Evolutionary conservation across 2,329 filamentous ascomycete genomes (phyloP), one percentile per base, ranked within the genome.

Genomic region (Phialophora expanda): DNA sequence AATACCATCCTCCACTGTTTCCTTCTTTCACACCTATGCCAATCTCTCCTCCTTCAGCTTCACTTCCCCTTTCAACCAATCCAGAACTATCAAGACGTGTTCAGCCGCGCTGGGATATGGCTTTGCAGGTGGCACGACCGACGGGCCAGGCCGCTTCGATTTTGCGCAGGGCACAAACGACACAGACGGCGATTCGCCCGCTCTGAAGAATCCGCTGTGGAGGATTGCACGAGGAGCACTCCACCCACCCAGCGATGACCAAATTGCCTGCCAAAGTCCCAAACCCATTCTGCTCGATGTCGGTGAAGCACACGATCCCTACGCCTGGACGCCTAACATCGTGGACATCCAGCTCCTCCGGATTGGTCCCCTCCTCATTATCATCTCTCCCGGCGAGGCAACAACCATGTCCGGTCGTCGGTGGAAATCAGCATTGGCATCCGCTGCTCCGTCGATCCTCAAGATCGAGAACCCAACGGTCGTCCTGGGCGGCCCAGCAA

Each of bases 391-490:
- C 0, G 92, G 92, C 32, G 94, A 97, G 78, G 92, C 91, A 0
- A 95, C 91, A 0, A 97, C 93, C 4, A 98, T 97, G 94, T 87
- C 91, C 1, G 93, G 93, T 0, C 86, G 93, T 24, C 87, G 94
- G 28, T 97, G 94, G 93, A 91, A 89, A 74, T 83, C 86, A 34
- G 89, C 91, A 0, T 83, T 96, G 17, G 77, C 81, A 1, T 79
- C 82, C 20, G 82, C 83, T n/a, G 84, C 86, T 7, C 78, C 80
- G 0, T 82, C 85, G 9, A 73, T 83, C 1, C 76, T 84, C 4
- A 78, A 82, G 0, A 82, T 88, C 54, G 70, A 73, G 2, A 74
- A 82, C 1, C 90, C 91, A 0, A 75, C 92, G n/a, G 92, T 96
- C 3, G 90, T 97, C 1, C 82, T 97, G 0, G 92, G 93, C 28